These are phyloP conservation scores for Cladosporium sp. DNA, from an alignment of 2,329 filamentous ascomycete genomes.

Conservation along the genomic window DNA sequence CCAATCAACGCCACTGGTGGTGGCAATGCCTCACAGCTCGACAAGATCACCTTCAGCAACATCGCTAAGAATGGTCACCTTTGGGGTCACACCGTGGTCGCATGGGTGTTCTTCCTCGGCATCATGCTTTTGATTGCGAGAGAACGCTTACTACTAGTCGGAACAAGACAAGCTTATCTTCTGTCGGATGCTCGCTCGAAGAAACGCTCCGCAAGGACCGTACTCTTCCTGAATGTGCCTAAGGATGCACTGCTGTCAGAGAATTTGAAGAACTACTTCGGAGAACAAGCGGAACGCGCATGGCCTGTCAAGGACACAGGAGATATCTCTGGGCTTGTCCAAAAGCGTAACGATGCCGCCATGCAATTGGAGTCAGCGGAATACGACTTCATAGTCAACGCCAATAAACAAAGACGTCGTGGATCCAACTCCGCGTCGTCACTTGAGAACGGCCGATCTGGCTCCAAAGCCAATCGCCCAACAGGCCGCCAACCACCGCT, in stretches of 20 bases:
- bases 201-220: constrained; percentile 50
- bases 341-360: constrained; percentile 47
- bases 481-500: constrained; percentile 70
- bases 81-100: constrained; percentile 48
- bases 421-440: constrained; percentile 3
- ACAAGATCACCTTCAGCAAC: constrained; percentile 43
- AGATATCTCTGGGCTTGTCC: constrained; percentile 47
- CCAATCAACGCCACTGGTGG: constrained; percentile 49
- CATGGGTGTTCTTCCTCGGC: constrained; percentile 45
- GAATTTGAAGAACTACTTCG: constrained; percentile 38
- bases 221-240: constrained; percentile 52
- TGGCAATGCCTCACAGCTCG: constrained; percentile 36
- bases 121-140: constrained; percentile 48
- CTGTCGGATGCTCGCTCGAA: constrained; percentile 47
- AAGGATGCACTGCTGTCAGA: constrained; percentile 33
- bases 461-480: constrained; percentile 51
- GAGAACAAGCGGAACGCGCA: constrained; percentile 41
- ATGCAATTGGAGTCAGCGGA: constrained; percentile 49
- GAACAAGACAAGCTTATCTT: constrained; percentile 52
- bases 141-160: constrained; percentile 52
- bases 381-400: constrained; percentile 45
- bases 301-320: constrained; percentile 52
- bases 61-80: constrained; percentile 45
- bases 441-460: constrained; percentile 7
- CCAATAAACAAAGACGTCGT: constrained; percentile 29